Evolutionary conservation across 768 basidiomycete species (phyloP), one percentile per base, ranked within the genome.

Genomic region (Pholiota microspora): DNA sequence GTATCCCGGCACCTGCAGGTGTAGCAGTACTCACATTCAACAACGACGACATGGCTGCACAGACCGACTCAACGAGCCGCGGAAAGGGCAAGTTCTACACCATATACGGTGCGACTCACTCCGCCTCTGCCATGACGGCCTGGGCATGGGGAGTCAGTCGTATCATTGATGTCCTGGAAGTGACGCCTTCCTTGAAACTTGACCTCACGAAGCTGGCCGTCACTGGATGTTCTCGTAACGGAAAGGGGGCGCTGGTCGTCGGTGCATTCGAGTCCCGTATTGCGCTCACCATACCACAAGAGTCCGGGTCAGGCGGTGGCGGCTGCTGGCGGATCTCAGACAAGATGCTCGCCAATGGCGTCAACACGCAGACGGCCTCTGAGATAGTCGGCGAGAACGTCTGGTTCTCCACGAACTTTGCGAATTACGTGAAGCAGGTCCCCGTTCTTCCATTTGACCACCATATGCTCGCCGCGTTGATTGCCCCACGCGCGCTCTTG

Each of bases 141-240:
- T 85, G 83, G 83, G 78, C 78, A 3, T 84, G 82, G 83, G 82
- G 79, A 58, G 76, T 83, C 46, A 73, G 73, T 52, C 80, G 83
- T 32, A 75, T 85, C 63, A 81, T 85, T 64, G 83, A 83, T 62
- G 79, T 75, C n/a, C 76, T 85, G 52, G 79, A 82, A 68, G 64
- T 64, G 23, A 80, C 76, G 0, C 73, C 81, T 3, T 23, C 46
- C 29, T 73, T 75, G 6, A 72, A 75, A 45, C 78, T 85, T 67
- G 74, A 85, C 64, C 61, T 75, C 25, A 65, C 65, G 31, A 73
- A 73, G 59, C 73, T 83, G 53, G 83, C 71, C 24, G 81, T 83
- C 38, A 80, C 81, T 4, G 82, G 83, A 7, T 85, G 83, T 65
- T 83, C 82, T 24, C 73, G 82, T 40, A 74, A 83, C 58, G 83